phyloP scores from a whole-genome alignment of 2,329 filamentous ascomycete genomes.

The Talaromyces sp. region DNA sequence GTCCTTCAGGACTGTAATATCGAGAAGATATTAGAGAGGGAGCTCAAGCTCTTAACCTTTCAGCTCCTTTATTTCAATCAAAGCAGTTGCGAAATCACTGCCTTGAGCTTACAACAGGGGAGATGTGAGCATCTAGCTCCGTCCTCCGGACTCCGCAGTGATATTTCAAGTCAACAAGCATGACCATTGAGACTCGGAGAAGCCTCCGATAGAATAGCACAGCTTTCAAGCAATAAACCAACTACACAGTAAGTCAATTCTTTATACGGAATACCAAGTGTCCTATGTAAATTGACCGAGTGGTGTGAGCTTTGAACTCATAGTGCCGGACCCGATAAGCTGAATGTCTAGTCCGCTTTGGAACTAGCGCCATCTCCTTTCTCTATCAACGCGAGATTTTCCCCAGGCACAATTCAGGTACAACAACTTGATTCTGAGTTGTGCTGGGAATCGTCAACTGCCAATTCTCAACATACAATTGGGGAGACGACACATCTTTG shows the following conservation, averaged over 20 bases:
- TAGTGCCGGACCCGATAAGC: neutral
- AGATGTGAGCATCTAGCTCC: neutral
- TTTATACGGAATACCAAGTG: neutral
- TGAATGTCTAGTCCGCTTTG: neutral
- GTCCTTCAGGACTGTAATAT: neutral
- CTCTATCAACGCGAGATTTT: conserved; percentile 10
- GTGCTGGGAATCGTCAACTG: neutral
- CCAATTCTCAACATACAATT: neutral
- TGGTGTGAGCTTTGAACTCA: conserved; percentile 1
- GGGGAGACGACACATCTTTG: neutral
- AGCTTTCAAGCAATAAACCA: neutral
- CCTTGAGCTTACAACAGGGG: neutral
- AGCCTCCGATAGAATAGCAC: neutral
- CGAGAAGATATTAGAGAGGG: neutral
- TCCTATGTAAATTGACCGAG: neutral
- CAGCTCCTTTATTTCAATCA: neutral
- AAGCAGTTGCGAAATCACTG: neutral
- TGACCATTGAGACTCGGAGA: neutral
- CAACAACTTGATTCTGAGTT: neutral
- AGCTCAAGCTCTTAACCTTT: neutral
- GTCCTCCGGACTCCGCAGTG: neutral
- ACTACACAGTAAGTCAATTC: neutral
- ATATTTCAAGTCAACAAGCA: neutral
- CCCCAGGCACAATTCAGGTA: conserved; percentile 1
- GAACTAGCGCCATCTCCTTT: conserved; percentile 7